These are phyloP conservation scores for Yamadazyma songkhlaensis DNA, from an alignment of 1,139 yeast genomes.

Conservation along the genomic window DNA sequence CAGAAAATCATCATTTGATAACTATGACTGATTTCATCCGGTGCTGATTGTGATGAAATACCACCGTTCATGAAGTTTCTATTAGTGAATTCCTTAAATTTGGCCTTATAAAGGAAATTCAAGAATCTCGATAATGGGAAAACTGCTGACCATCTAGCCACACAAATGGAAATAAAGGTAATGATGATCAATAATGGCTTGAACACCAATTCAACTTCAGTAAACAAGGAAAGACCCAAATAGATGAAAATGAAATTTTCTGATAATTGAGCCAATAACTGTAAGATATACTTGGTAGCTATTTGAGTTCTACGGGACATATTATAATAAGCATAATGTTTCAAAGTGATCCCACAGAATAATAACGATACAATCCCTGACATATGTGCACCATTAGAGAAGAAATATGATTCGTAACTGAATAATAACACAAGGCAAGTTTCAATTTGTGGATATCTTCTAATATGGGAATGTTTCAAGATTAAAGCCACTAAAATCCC, in stretches of 20 bases:
- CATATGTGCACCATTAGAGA: conserved; percentile 99
- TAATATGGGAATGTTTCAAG: conserved; percentile 86
- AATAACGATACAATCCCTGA: conserved; percentile 94
- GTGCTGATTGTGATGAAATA: conserved; percentile 41
- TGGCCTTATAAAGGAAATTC: conserved; percentile 71
- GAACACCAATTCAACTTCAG: conserved; percentile 93
- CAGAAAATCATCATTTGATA: conserved; percentile 99
- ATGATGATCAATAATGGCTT: conserved; percentile 90
- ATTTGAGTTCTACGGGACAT: conserved; percentile 98
- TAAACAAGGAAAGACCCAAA: conserved; percentile 88
- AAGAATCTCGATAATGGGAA: conserved; percentile 87
- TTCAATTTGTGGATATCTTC: conserved; percentile 95
- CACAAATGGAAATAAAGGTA: conserved; percentile 85
- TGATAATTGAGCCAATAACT: conserved; percentile 86
- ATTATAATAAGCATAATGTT: conserved; percentile 94
- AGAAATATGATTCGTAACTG: conserved; percentile 95
- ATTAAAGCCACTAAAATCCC: conserved; percentile 89
- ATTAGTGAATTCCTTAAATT: conserved; percentile 38
- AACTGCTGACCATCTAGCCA: conserved; percentile 96
- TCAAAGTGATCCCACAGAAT: conserved; percentile 94
- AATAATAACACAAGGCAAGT: conserved; percentile 86
- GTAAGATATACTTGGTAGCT: conserved; percentile 93
- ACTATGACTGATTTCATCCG: conserved; percentile 90
- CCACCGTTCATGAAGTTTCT: conserved; percentile 38
- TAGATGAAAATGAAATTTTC: conserved; percentile 97